phyloP scores from a whole-genome alignment of 495 filamentous ascomycete species.

The Cercophora scortea region DNA sequence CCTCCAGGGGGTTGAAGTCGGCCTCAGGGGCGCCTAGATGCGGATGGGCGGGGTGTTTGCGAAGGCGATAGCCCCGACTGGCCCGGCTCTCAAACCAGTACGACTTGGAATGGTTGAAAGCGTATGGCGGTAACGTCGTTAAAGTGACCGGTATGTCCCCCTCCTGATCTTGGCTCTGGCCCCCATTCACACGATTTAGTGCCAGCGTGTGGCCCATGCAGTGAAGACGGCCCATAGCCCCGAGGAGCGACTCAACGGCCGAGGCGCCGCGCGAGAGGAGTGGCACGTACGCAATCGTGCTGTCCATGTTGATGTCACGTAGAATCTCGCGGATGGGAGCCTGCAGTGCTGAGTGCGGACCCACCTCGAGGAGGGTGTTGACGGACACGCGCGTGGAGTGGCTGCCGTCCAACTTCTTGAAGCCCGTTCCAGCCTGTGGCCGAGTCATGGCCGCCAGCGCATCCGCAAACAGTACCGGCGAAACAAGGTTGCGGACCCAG shows the following conservation, averaged over 20 bases:
- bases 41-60: slow-evolving; percentile 25
- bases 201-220: slow-evolving; percentile 21
- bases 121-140: slow-evolving; percentile 5
- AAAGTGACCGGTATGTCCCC: not conserved
- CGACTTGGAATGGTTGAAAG: slow-evolving; percentile 28
- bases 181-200: slow-evolving; percentile 13
- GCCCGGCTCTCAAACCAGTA: slow-evolving; percentile 34
- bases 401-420: slow-evolving; percentile 1
- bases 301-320: slow-evolving; percentile 2
- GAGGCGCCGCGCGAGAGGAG: slow-evolving; percentile 16
- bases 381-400: not conserved
- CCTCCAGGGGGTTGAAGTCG: slow-evolving; percentile 33
- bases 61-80: slow-evolving; percentile 35
- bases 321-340: slow-evolving; percentile 45
- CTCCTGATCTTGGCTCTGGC: not conserved
- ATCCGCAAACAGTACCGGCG: slow-evolving; percentile 34
- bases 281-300: slow-evolving; percentile 13
- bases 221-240: slow-evolving; percentile 24
- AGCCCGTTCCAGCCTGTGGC: not conserved
- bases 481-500: slow-evolving; percentile 40
- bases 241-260: slow-evolving; percentile 18
- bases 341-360: slow-evolving; percentile 48
- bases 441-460: slow-evolving; percentile 19
- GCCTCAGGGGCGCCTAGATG: slow-evolving; percentile 30
- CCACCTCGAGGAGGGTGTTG: slow-evolving; percentile 42